Conservation (phyloP, 139 green algal genomes). For the Limnomonas spitsbergensis region DNA sequence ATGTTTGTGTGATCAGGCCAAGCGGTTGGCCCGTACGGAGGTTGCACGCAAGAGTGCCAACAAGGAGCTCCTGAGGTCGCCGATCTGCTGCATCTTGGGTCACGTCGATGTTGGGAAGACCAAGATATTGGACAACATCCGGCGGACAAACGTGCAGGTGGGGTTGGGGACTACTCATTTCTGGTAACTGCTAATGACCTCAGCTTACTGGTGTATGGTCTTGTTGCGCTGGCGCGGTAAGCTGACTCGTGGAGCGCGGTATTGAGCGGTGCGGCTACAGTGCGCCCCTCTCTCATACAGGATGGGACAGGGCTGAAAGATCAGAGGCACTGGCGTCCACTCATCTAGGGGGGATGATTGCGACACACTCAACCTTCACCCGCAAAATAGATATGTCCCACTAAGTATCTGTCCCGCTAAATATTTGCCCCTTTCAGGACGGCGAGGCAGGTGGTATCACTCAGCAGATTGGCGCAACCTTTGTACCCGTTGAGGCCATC, state of each 20-base stretch:
- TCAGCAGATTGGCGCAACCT: constrained; percentile 99
- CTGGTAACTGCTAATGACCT: background rate
- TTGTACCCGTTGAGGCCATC: constrained; percentile 85
- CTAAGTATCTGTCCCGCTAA: too few species aligned
- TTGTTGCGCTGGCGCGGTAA: too few species aligned
- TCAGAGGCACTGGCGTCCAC: too few species aligned
- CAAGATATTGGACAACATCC: constrained; percentile 98
- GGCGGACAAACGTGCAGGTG: constrained; percentile 95
- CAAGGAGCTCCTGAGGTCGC: constrained; percentile 76
- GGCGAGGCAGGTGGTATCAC: constrained; percentile 98
- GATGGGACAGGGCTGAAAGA: too few species aligned
- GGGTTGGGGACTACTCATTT: constrained; percentile 38
- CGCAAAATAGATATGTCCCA: too few species aligned
- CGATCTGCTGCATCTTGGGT: constrained; percentile 99
- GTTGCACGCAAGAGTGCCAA: constrained; percentile 54
- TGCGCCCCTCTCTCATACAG: too few species aligned
- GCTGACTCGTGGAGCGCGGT: too few species aligned
- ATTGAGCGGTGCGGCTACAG: too few species aligned
- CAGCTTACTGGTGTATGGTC: too few species aligned
- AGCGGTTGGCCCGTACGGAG: constrained; percentile 57
- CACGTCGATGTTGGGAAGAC: constrained; percentile 99
- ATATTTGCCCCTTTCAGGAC: too few species aligned
- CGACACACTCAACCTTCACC: too few species aligned
- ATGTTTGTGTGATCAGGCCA: constrained; percentile 40
- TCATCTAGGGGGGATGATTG: too few species aligned